Evolutionary conservation across 225 moss, liverwort and hornwort genomes (phyloP), one percentile per base, ranked within the genome.

Genomic region (Straminergon stramineum): DNA sequence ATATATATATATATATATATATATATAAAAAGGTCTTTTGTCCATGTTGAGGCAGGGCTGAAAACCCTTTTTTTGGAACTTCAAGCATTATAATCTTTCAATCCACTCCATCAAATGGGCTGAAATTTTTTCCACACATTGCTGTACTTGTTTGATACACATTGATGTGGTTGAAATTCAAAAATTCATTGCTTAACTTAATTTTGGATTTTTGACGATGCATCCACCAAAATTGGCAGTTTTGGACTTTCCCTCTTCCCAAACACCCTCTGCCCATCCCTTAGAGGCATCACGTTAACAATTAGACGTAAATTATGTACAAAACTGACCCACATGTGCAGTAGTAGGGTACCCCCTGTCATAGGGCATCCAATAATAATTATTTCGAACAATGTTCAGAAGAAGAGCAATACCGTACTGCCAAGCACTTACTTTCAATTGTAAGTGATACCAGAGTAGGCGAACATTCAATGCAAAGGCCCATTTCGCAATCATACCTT

Each of bases 1-100:
- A 45, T 45, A 45, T n/a, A n/a, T n/a, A n/a, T n/a, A n/a, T n/a
- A n/a, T n/a, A n/a, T n/a, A n/a, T n/a, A n/a, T n/a, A n/a, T n/a
- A n/a, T n/a, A n/a, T n/a, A n/a, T n/a, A n/a, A n/a, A n/a, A n/a
- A n/a, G n/a, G n/a, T 13, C 1, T 23, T 0, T 1, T n/a, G 2
- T n/a, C n/a, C 13, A n/a, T n/a, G n/a, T n/a, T n/a, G n/a, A n/a
- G n/a, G n/a, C n/a, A n/a, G n/a, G n/a, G n/a, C n/a, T n/a, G n/a
- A n/a, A n/a, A n/a, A n/a, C n/a, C n/a, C n/a, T n/a, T n/a, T n/a
- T 15, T 20, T 20, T 5, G 0, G 0, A 0, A 16, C 43, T 73
- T 73, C 10, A 45, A 43, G 17, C 0, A 0, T 10, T 74, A 16
- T 43, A 27, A 9, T 43, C 16, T 45, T 74, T 27, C 9, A 28